Evolutionary conservation across 805 yeast genomes (phyloP), one percentile per base, ranked within the genome.

Genomic region (Jamesozyma lodderae): DNA sequence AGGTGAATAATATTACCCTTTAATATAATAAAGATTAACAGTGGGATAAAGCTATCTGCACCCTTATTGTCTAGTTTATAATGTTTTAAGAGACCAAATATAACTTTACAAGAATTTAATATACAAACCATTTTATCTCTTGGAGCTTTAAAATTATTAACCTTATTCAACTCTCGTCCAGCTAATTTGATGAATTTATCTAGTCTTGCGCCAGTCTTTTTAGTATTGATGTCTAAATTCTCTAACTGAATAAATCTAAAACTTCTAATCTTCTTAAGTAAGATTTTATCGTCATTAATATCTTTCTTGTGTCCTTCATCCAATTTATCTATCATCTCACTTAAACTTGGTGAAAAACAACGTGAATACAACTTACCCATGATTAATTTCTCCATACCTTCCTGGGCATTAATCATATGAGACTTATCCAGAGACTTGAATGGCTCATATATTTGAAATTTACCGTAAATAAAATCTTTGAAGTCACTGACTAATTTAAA

Each of bases 31-130:
- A 78, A 80, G 19, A 92, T 86, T 37, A 92, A 64, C 30, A 90
- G 57, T 0, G 99, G 98, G n/a, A 92, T 72, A 59, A 92, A 92
- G 27, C 83, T 76, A 61, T 92, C 99, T 0, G 99, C 99, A 48
- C 87, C 88, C 48, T 83, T 90, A 36, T 68, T 65, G 41, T 77
- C 81, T 38, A 77, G 69, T 35, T 71, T 62, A 42, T 77, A 82
- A 43, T 78, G 83, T 44, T 87, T 77, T 33, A 94, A 72, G 41
- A 85, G 69, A 9, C 95, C 94, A 66, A 87, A 88, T 5, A 94
- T 80, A 16, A 92, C 88, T 59, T 90, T 90, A 55, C 96, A 90
- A 37, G 92, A 78, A 61, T 92, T 94, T 44, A 92, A 68, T 3
- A 92, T 69, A 57, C 97, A 92, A 27, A 92, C 85, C 45, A 86